A percentile compares a stretch with the other conserved stretches of the same genome.
Evolutionary conservation across 192 early-diverging fungal genomes (phyloP).

Genomic region (Coemansia sp.): DNA sequence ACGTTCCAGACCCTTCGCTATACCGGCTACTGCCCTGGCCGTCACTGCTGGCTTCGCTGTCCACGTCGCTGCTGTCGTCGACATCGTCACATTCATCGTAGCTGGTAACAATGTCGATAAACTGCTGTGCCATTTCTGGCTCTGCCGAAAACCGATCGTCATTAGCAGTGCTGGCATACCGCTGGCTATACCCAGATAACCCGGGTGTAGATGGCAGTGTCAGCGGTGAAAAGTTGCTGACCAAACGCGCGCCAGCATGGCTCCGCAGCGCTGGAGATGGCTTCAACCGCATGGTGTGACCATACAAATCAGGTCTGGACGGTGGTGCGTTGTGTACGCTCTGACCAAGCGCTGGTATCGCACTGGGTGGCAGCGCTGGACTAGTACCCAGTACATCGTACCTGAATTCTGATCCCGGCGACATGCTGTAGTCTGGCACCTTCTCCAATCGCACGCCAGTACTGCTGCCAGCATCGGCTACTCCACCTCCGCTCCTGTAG

Average conservation of each 20-base stretch:
- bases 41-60: neutral
- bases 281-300: neutral
- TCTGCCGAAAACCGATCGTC: conserved; percentile 3
- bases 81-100: neutral
- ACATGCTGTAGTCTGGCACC: neutral
- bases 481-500: conserved; percentile 4
- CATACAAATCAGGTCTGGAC: neutral
- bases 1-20: conserved; percentile 18
- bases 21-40: neutral
- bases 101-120: conserved; percentile 9
- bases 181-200: conserved; percentile 18
- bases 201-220: conserved; percentile 51
- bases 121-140: conserved; percentile 5
- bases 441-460: neutral
- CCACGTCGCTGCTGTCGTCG: neutral
- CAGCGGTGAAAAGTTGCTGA: conserved; percentile 52
- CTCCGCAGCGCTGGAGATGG: conserved; percentile 16
- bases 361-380: neutral
- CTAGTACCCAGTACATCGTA: neutral
- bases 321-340: neutral
- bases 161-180: conserved; percentile 10
- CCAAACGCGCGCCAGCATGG: conserved; percentile 20
- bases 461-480: neutral
- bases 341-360: neutral
- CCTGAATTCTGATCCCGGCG: neutral